Percentiles rank a stretch among this genome's conserved stretches.
phyloP scores from a whole-genome alignment of 1,139 yeast species.

The Komagataea norvegica region DNA sequence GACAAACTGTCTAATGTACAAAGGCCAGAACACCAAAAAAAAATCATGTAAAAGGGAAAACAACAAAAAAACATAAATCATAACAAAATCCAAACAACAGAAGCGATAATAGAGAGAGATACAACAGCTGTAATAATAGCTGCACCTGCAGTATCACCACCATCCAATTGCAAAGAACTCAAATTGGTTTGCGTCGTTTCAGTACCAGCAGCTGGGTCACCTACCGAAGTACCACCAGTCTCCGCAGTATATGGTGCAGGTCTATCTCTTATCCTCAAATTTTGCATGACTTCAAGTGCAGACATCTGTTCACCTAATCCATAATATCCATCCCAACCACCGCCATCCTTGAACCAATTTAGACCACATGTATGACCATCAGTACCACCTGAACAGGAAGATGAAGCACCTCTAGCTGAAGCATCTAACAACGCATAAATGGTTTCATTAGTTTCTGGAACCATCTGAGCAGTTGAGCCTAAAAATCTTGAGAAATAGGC shows the following conservation, averaged over 20 bases:
- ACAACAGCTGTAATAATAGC: conserved; percentile 77
- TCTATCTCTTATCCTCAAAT: conserved; percentile 47
- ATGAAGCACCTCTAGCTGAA: conserved; percentile 77
- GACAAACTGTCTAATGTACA: neutral
- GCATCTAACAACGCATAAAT: conserved; percentile 50
- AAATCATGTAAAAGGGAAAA: too few relatives aligned
- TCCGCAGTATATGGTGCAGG: conserved; percentile 55
- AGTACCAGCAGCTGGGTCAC: conserved; percentile 59
- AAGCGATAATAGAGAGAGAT: conserved; percentile 58
- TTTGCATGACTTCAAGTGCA: conserved; percentile 75
- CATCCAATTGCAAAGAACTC: conserved; percentile 46
- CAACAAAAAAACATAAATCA: conserved; percentile 21
- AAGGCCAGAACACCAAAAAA: too few relatives aligned
- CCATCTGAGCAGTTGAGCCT: conserved; percentile 68
- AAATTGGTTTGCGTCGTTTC: conserved; percentile 32
- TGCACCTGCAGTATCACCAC: conserved; percentile 83
- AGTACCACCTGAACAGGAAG: conserved; percentile 76
- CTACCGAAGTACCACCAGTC: conserved; percentile 58
- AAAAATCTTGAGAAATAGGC: conserved; percentile 75
- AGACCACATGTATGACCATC: conserved; percentile 91
- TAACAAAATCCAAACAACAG: conserved; percentile 70
- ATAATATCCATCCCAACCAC: conserved; percentile 71
- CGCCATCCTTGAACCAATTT: conserved; percentile 52
- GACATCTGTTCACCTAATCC: conserved; percentile 96
- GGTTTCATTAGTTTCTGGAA: conserved; percentile 53